A percentile compares a stretch with the other conserved stretches of the same genome.
Evolutionary conservation across 140 eudicot species (phyloP).

Genomic region (Flaveria floridana): DNA sequence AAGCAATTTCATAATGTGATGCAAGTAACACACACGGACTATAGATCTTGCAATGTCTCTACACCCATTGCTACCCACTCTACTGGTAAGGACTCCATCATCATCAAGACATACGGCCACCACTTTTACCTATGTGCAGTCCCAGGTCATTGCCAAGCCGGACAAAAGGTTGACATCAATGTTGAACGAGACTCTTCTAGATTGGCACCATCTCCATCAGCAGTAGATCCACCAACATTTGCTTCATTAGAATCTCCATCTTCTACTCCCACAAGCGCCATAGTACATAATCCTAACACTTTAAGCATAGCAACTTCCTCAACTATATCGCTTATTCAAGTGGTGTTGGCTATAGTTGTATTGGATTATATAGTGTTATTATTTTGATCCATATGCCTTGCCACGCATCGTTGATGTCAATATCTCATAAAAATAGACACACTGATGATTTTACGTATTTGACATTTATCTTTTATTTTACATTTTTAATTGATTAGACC

Average conservation of each 20-base stretch:
- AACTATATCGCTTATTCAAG: slow-evolving; percentile 14
- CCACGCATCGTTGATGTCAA: slow-evolving; percentile 5
- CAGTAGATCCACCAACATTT: slow-evolving; percentile 23
- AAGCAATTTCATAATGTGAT: slow-evolving; percentile 91
- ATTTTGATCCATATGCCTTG: slow-evolving; percentile 8
- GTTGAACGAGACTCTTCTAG: slow-evolving; percentile 42
- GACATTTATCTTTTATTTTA: neutral
- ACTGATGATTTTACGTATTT: slow-evolving; percentile 17
- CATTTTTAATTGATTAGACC: slow-evolving; percentile 18
- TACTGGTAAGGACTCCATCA: slow-evolving; percentile 70
- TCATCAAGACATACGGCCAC: slow-evolving; percentile 60
- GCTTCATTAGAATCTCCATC: slow-evolving; percentile 30
- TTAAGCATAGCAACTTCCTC: slow-evolving; percentile 19
- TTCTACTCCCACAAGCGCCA: slow-evolving; percentile 35
- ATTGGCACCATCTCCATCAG: slow-evolving; percentile 44
- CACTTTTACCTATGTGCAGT: slow-evolving; percentile 80
- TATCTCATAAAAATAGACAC: slow-evolving; percentile 27
- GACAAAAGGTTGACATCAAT: slow-evolving; percentile 81
- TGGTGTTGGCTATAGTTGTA: slow-evolving; percentile 30
- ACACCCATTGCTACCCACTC: slow-evolving; percentile 76
- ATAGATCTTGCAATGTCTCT: slow-evolving; percentile 64
- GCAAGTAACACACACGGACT: slow-evolving; percentile 75
- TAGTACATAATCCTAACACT: slow-evolving; percentile 20
- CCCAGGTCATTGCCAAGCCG: slow-evolving; percentile 89
- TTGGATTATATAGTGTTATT: slow-evolving; percentile 29